Percentiles rank a stretch among this genome's conserved stretches.
phyloP scores from a whole-genome alignment of 208 protist species.

The Balamuthia mandrillaris region DNA sequence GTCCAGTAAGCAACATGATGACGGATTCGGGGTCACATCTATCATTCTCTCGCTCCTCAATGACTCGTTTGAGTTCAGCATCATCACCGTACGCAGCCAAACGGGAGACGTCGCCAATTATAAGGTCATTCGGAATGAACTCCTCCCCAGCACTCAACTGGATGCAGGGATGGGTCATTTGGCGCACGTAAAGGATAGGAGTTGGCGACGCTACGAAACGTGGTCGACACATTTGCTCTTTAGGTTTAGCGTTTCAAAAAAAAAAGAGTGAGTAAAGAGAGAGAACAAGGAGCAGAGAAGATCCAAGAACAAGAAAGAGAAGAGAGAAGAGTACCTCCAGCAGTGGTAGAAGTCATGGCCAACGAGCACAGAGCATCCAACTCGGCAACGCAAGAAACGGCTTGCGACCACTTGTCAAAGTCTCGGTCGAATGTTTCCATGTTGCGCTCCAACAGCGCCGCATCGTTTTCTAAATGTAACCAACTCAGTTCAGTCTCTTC shows the following conservation, averaged over 20 bases:
- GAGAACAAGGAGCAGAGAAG: background rate
- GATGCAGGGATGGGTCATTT: slow-evolving; percentile 41
- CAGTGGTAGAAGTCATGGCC: background rate
- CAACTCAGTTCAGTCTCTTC: too few relatives aligned
- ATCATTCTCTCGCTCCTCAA: background rate
- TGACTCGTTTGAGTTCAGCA: background rate
- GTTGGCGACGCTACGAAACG: background rate
- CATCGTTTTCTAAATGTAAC: too few relatives aligned
- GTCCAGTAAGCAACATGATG: slow-evolving; percentile 90
- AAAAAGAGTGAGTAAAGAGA: too few relatives aligned
- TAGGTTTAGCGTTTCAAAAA: background rate
- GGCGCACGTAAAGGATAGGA: slow-evolving; percentile 7
- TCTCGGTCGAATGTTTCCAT: background rate
- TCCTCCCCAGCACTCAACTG: background rate
- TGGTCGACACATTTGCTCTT: background rate
- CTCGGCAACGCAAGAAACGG: slow-evolving; percentile 38
- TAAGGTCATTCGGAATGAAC: slow-evolving; percentile 60
- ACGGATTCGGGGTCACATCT: background rate
- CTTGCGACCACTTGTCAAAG: background rate
- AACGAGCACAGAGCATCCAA: slow-evolving; percentile 60
- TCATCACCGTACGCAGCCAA: too few relatives aligned
- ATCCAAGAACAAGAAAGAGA: background rate
- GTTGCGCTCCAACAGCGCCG: too few relatives aligned
- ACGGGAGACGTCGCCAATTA: too few relatives aligned
- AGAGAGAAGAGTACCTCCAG: background rate